Evolutionary conservation across 2,329 filamentous ascomycete genomes (phyloP), one percentile per base, ranked within the genome.

Genomic region (Fusarium clavum): DNA sequence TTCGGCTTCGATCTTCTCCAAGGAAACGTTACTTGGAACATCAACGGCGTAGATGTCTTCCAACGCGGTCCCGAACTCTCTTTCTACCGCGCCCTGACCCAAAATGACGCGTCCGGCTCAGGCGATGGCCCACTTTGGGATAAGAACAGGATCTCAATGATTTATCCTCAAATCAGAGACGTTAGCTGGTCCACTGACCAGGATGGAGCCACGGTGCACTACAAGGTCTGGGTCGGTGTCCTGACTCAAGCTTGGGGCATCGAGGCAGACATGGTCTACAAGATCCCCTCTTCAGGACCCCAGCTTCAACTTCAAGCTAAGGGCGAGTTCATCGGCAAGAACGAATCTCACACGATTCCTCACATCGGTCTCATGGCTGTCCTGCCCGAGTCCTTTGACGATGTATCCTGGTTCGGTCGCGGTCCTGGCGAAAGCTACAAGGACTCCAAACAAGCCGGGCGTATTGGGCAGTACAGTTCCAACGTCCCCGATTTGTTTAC

Each of bases 361-460:
- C 66, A 53, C 0, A 69, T 69, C 1, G 65, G 66, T 2, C 52
- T 69, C 11, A 65, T 54, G 38, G 56, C 65, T 0, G 60, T 61
- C 2, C 11, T 69, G 1, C 60, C 65, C 0, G 18, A 41, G 3
- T 29, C 54, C 0, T 69, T 69, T 8, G 5, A 61, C 4, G n/a
- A 57, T 0, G 60, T 69, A 3, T 46, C 30, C 3, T 69, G 66
- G 61, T 69, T 69, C 4, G 66, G 66, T 1, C 32, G 66, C 14
- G 66, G 66, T 4, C 66, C 65, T 0, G 65, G 65, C 0, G 66
- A 69, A 8, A 69, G 16, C 11, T 69, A 69, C 16, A 69, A 66
- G 8, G 66, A 69, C n/a, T 69, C 65, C 0, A 69, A 69, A 7
- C 55, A 69, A 13, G 13, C 51, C 3, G 55, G 51, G 1, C 65